Evolutionary conservation across 73 alveolate species (phyloP).

Genomic region (Paramecium biaurelia): DNA sequence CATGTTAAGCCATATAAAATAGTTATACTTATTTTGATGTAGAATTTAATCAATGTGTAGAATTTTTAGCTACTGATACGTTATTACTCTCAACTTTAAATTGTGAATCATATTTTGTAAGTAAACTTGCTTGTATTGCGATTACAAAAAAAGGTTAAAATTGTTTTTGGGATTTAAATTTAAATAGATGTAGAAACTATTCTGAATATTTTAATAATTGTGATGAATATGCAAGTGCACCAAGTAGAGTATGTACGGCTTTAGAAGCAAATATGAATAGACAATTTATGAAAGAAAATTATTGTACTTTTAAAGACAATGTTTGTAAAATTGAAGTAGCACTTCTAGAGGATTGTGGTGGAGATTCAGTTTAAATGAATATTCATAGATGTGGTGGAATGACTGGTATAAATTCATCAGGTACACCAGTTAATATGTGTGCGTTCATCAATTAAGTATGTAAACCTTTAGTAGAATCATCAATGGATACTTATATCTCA

Average conservation of each 20-base stretch:
- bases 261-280: background rate
- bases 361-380: background rate
- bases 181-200: background rate
- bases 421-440: background rate
- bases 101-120: background rate
- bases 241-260: background rate
- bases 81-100: background rate
- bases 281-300: constrained; percentile 22
- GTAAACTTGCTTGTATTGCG: background rate
- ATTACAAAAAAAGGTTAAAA: background rate
- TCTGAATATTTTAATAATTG: background rate
- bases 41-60: background rate
- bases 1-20: background rate
- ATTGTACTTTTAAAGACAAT: background rate
- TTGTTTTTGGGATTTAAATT: background rate
- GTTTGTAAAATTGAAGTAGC: background rate
- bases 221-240: background rate
- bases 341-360: background rate
- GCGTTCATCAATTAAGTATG: background rate
- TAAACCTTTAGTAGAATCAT: background rate
- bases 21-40: background rate
- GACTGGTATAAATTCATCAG: background rate
- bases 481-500: background rate
- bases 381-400: constrained; percentile 1
- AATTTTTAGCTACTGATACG: background rate